These are phyloP conservation scores for Takakia lepidozioides DNA, from an alignment of 225 moss, liverwort and hornwort genomes.

Conservation along the genomic window DNA sequence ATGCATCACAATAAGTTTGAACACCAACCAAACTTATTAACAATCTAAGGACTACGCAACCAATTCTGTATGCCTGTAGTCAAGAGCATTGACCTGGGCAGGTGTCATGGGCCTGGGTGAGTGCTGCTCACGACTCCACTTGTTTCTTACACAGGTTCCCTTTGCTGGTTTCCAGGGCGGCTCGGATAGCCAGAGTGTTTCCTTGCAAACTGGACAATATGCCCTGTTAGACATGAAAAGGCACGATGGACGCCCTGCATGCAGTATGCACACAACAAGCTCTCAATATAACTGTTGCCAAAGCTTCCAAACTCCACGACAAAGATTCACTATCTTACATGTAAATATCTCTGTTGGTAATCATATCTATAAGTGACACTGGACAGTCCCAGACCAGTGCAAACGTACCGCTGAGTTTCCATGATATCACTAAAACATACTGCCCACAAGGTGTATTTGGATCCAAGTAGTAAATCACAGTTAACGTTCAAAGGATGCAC, in stretches of 20 bases:
- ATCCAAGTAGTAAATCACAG: neutral
- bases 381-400: too few relatives aligned
- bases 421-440: neutral
- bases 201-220: constrained; percentile 67
- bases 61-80: too few relatives aligned
- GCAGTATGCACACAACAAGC: too few relatives aligned
- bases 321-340: too few relatives aligned
- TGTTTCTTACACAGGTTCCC: constrained; percentile 36
- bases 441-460: neutral
- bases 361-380: too few relatives aligned
- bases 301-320: too few relatives aligned
- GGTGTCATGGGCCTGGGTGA: constrained; percentile 46
- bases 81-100: constrained; percentile 42
- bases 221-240: constrained; percentile 73
- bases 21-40: neutral
- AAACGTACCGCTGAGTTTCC: too few relatives aligned
- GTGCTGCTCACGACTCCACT: constrained; percentile 29
- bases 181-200: constrained; percentile 65
- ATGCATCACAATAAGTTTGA: neutral
- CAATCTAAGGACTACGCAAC: too few relatives aligned
- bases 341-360: too few relatives aligned
- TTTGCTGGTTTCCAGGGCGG: constrained; percentile 38
- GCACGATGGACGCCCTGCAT: constrained; percentile 55
- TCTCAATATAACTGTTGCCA: too few relatives aligned
- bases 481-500: too few relatives aligned